Evolutionary conservation across 2,329 filamentous ascomycete genomes (phyloP).

Genomic region (Penicillium sumatraense): DNA sequence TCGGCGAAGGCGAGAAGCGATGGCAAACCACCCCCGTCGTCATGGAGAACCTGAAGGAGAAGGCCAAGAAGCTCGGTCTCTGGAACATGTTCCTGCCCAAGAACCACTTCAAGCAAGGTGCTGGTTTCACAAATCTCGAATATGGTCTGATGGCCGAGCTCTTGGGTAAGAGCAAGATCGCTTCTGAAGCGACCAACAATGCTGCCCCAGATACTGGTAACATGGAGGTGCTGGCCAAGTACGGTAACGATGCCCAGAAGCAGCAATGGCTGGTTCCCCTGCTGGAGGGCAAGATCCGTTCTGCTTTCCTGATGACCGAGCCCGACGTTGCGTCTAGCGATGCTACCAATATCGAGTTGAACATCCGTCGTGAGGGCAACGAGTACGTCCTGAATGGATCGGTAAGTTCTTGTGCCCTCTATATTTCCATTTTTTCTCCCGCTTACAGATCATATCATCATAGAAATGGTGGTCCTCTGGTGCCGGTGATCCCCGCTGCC

Average conservation of each 20-base stretch:
- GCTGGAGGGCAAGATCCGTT: constrained; percentile 82
- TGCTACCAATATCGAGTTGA: constrained; percentile 88
- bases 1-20: constrained; percentile 74
- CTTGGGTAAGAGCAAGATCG: constrained; percentile 81
- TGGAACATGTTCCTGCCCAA: constrained; percentile 99
- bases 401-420: constrained; percentile 52
- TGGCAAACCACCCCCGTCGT: constrained; percentile 81
- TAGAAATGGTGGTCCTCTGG: constrained; percentile 99
- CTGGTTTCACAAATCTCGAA: constrained; percentile 92
- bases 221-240: constrained; percentile 94
- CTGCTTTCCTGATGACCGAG: constrained; percentile 93
- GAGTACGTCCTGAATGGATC: constrained; percentile 90
- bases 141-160: constrained; percentile 98
- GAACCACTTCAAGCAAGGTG: constrained; percentile 93
- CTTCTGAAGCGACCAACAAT: constrained; percentile 88
- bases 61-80: constrained; percentile 79
- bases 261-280: constrained; percentile 79
- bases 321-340: constrained; percentile 86
- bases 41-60: constrained; percentile 86
- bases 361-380: constrained; percentile 80
- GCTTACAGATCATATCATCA: constrained; percentile 3
- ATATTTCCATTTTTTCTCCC: too few species aligned
- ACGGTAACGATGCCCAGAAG: constrained; percentile 85
- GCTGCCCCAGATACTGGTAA: constrained; percentile 91
- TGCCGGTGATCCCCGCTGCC: constrained; percentile 88